phyloP scores from a whole-genome alignment of 2,329 filamentous ascomycete genomes.

The Fusarium verrucosum region DNA sequence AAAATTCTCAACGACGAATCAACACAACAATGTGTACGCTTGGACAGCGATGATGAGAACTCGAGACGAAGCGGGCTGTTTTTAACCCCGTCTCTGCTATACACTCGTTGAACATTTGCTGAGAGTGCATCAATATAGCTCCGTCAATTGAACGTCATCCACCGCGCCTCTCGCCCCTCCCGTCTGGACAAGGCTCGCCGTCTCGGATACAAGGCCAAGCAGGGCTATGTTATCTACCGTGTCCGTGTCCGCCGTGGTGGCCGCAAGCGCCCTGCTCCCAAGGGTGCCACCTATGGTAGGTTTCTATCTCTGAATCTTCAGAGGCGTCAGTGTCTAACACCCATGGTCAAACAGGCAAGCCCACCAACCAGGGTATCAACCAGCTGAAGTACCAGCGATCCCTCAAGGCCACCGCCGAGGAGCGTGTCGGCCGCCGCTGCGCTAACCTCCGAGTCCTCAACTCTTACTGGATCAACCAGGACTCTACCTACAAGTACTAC shows the following conservation, averaged over 20 bases:
- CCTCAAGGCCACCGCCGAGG: constrained; percentile 96
- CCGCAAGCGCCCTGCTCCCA: constrained; percentile 94
- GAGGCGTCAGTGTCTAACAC: constrained; percentile 33
- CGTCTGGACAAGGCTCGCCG: constrained; percentile 99
- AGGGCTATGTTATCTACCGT: constrained; percentile 99
- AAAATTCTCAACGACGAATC: constrained; percentile 27
- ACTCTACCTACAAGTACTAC: constrained; percentile 99
- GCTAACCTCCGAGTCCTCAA: constrained; percentile 99
- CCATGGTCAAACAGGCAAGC: constrained; percentile 77
- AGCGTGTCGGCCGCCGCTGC: constrained; percentile 99
- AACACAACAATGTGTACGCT: not conserved
- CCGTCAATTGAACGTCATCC: constrained; percentile 99
- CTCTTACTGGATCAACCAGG: constrained; percentile 99
- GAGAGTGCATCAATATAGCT: constrained; percentile 99
- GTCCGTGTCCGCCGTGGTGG: constrained; percentile 98
- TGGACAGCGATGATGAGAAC: constrained; percentile 9
- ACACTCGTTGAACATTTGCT: constrained; percentile 99
- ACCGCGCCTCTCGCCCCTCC: constrained; percentile 97
- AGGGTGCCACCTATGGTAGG: constrained; percentile 99
- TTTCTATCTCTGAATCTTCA: constrained; percentile 23
- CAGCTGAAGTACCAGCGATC: constrained; percentile 99
- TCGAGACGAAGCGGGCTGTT: constrained; percentile 18
- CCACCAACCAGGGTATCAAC: constrained; percentile 99
- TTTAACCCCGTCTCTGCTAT: constrained; percentile 68
- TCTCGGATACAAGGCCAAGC: constrained; percentile 99